phyloP scores from a whole-genome alignment of 768 basidiomycete genomes.

The Bullera alba region DNA sequence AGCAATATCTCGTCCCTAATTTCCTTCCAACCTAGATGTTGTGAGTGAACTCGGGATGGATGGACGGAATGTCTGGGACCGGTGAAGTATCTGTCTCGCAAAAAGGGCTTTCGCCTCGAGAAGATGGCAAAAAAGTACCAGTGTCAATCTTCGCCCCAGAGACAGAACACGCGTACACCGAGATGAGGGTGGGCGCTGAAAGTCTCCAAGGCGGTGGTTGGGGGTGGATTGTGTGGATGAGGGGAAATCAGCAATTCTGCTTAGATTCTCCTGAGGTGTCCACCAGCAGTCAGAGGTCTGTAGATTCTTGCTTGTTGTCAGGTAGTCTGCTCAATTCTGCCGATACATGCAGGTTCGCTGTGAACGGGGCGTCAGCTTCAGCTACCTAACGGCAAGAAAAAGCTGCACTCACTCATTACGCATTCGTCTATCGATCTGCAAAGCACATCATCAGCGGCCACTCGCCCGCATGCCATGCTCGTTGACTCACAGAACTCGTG shows the following conservation, averaged over 20 bases:
- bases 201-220: not conserved
- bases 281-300: not conserved
- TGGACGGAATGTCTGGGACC: conserved; percentile 45
- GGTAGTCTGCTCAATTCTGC: not conserved
- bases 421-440: conserved; percentile 2
- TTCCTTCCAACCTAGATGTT: too few relatives aligned
- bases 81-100: conserved; percentile 43
- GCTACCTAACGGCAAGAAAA: not conserved
- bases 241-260: not conserved
- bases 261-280: too few relatives aligned
- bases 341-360: not conserved
- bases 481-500: conserved; percentile 76
- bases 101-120: conserved; percentile 10
- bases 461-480: not conserved
- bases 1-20: too few relatives aligned
- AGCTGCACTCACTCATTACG: not conserved
- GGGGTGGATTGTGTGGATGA: not conserved
- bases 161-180: conserved; percentile 22
- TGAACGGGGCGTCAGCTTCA: not conserved
- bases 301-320: not conserved
- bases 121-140: conserved; percentile 44
- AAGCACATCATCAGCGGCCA: not conserved
- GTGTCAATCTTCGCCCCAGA: conserved; percentile 16
- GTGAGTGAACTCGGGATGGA: too few relatives aligned
- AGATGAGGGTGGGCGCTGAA: conserved; percentile 22